Base-by-base conservation (phyloP, 139 green algal species). In the Prasinococcaceae sp. region DNA sequence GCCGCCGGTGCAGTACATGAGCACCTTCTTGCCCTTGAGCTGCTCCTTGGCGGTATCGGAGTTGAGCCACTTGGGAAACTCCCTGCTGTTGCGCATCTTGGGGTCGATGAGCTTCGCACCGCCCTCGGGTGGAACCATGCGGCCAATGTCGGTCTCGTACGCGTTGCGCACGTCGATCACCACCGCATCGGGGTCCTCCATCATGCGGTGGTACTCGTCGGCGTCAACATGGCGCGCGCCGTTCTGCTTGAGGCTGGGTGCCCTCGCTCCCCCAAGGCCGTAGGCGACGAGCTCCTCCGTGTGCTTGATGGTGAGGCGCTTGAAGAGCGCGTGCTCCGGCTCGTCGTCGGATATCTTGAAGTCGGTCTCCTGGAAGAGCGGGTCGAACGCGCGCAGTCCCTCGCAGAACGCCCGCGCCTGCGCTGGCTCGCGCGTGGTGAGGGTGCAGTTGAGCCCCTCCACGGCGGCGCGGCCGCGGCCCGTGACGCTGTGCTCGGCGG, bases 1-100 rank as follows among this genome's bases (percentile, higher is more conserved):
- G 24, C 55, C 55, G 4, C 55, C 55, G 17, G 55, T 64, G 55
- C 55, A 64, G 45, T 64, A 64, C 55, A 64, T 64, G 45, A 64
- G 56, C 53, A 64, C 55, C 36, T 50, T 29, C 46, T 64, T 64
- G n/a, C 55, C 55, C 47, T 37, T 4, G 19, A 62, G 44, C 52
- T 60, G 39, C 19, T 50, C 14, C 52, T 60, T 60, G 5, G 52
- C 50, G 6, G 50, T 36, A 24, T 38, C n/a, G 36, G 23, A 17
- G 38, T 58, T 47, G 2, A 58, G 24, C 50, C 50, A 58, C 50
- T 47, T 53, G 2, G 53, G 42, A 30, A 61, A 61, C 32, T 61
- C 53, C 41, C n/a, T 20, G 19, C 26, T 30, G 41, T 53, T 61
- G 26, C 53, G 53, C 42, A 53, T 61, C 37, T 40, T 46, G 10